Evolutionary conservation across 169 alveolate genomes (phyloP).

Genomic region (Theileria equi): DNA sequence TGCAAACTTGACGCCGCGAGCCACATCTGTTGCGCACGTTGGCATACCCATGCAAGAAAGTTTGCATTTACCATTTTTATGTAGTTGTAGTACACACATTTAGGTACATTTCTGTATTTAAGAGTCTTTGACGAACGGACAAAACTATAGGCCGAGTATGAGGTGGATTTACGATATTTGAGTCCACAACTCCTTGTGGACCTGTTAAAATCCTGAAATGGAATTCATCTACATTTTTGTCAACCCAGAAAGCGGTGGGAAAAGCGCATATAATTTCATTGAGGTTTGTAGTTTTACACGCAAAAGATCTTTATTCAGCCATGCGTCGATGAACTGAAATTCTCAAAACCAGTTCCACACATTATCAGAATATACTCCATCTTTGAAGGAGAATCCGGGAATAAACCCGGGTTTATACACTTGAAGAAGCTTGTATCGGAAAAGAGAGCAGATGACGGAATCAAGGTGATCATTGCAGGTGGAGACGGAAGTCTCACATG

Average conservation of each 20-base stretch:
- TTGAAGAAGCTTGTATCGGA: conserved; percentile 26
- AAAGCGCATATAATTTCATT: conserved; percentile 74
- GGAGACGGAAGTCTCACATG: conserved; percentile 96
- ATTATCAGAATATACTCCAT: conserved; percentile 63
- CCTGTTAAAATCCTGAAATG: conserved; percentile 47
- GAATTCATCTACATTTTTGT: conserved; percentile 69
- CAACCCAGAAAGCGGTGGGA: conserved; percentile 84
- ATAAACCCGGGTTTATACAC: conserved; percentile 74
- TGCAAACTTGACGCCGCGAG: too few relatives aligned
- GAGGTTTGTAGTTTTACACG: conserved; percentile 46
- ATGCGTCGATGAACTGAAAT: conserved; percentile 27
- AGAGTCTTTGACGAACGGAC: too few relatives aligned
- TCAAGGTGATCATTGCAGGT: conserved; percentile 88
- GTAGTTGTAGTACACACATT: too few relatives aligned
- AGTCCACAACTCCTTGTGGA: too few relatives aligned
- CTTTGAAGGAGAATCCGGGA: conserved; percentile 76
- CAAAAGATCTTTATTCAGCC: conserved; percentile 22
- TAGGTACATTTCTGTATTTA: too few relatives aligned
- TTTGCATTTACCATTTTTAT: too few relatives aligned
- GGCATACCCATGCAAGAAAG: too few relatives aligned
- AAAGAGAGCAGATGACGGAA: conserved; percentile 27
- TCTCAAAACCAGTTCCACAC: conserved; percentile 40
- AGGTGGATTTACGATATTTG: too few relatives aligned
- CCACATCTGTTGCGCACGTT: too few relatives aligned
- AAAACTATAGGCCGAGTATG: too few relatives aligned